These are phyloP conservation scores for Brassica hybrid DNA, from an alignment of 441 rosid species.

Conservation along the genomic window DNA sequence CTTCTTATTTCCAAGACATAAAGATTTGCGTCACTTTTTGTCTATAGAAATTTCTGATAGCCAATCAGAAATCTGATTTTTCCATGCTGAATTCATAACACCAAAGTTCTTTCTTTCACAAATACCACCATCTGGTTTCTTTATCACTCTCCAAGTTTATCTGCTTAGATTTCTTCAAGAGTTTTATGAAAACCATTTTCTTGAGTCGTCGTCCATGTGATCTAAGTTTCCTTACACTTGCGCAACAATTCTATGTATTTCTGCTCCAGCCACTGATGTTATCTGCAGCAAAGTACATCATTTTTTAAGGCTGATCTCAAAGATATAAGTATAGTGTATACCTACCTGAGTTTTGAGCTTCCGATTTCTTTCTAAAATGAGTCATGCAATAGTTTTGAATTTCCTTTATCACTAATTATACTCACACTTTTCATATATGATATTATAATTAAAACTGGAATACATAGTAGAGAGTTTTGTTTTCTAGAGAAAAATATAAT, in stretches of 20 bases:
- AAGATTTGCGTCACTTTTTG: conserved; percentile 35
- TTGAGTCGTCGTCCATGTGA: conserved; percentile 25
- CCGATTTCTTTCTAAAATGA: conserved; percentile 58
- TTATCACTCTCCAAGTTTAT: conserved; percentile 27
- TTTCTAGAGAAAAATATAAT: no score
- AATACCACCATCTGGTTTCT: conserved; percentile 21
- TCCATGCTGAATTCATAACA: conserved; percentile 56
- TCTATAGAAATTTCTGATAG: conserved; percentile 47
- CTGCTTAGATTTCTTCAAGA: conserved; percentile 24
- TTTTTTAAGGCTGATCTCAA: neutral
- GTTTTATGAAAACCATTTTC: conserved; percentile 34
- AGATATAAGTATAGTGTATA: neutral
- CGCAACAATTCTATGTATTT: conserved; percentile 35
- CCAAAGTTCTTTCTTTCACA: conserved; percentile 37
- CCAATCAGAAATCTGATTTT: conserved; percentile 60
- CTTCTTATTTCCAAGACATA: neutral
- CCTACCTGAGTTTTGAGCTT: conserved; percentile 51
- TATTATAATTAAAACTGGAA: no score
- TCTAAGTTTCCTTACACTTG: conserved; percentile 38
- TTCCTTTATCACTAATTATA: conserved; percentile 54
- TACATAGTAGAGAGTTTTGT: no score
- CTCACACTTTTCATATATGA: no score
- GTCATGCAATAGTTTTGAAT: conserved; percentile 84
- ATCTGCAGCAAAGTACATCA: conserved; percentile 11
- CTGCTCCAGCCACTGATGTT: conserved; percentile 25